Evolutionary conservation across 768 basidiomycete species (phyloP), one percentile per base, ranked within the genome.

Genomic region (Lanmaoa pseudosensibilis): DNA sequence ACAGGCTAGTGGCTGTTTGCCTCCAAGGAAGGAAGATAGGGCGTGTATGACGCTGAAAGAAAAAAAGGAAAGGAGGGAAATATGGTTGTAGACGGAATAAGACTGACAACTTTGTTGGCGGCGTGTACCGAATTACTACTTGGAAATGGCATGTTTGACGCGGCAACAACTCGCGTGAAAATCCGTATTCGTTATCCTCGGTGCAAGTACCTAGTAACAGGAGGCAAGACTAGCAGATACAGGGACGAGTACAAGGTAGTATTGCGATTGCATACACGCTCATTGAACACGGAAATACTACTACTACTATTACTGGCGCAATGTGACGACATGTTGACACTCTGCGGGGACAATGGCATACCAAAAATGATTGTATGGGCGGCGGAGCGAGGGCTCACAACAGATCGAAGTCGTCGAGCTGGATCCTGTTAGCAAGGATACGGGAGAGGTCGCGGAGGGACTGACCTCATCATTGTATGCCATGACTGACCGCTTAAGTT

Each of bases 361-460:
- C 50, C 55, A 43, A 49, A 25, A 30, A 19, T 1, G 37, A 18
- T 12, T 36, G 50, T 11, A 38, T 34, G 15, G 19, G 21, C 33
- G 38, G 33, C 11, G 36, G 19, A 19, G 52, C 33, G 19, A 33
- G 18, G 33, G 49, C 38, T 77, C 72, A 95, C 50, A 96, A 73
- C 54, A 97, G 72, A 73, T 97, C 94, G 73, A 90, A 97, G 73
- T 98, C 95, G 75, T 98, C 95, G 56, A 97, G 83, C 92, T 97
- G 62, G 52, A 45, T 49, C 23, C 37, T 44, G 59, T 71, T 61
- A 69, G 62, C 32, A 49, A 23, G 52, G 50, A 5, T 21, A 19
- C 40, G 23, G 25, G 46, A 21, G 39, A 51, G 19, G 3, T 2
- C 30, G 9, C 10, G 18, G 55, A n/a, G 55, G 34, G 18, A 67